phyloP scores from a whole-genome alignment of 345 rosid genomes.

The Alliaria petiolata region DNA sequence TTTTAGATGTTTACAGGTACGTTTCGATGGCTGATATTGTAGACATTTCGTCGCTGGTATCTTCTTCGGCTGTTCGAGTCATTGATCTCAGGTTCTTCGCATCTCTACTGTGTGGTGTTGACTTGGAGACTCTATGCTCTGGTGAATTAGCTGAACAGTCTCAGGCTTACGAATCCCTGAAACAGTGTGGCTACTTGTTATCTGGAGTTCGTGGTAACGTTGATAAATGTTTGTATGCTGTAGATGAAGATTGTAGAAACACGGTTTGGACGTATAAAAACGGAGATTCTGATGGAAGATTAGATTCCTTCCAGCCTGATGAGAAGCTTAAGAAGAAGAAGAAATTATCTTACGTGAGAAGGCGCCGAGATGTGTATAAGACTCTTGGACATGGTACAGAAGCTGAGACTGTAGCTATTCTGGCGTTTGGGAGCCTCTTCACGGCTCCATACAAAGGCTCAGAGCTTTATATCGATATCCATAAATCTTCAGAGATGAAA shows the following conservation, averaged over 20 bases:
- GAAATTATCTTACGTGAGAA: slow-evolving; percentile 60
- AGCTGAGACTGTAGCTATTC: slow-evolving; percentile 56
- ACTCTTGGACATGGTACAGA: slow-evolving; percentile 68
- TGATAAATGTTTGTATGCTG: slow-evolving; percentile 58
- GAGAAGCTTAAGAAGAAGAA: slow-evolving; percentile 79
- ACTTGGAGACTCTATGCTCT: slow-evolving; percentile 45
- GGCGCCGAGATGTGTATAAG: slow-evolving; percentile 57
- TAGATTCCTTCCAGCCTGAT: slow-evolving; percentile 78
- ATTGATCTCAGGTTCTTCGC: slow-evolving; percentile 81
- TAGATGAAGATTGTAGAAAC: slow-evolving; percentile 79
- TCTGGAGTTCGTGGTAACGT: slow-evolving; percentile 67
- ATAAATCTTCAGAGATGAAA: slow-evolving; percentile 42
- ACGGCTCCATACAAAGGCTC: slow-evolving; percentile 83
- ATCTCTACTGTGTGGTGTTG: slow-evolving; percentile 61
- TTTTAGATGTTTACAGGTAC: slow-evolving; percentile 46
- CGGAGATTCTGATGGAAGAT: slow-evolving; percentile 48
- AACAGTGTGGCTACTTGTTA: slow-evolving; percentile 60
- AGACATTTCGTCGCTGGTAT: slow-evolving; percentile 60
- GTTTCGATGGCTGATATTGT: slow-evolving; percentile 79
- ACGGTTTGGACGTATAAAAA: slow-evolving; percentile 75
- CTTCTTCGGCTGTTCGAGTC: slow-evolving; percentile 51
- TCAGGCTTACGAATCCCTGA: slow-evolving; percentile 45
- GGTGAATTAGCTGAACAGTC: slow-evolving; percentile 27
- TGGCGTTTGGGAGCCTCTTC: slow-evolving; percentile 89
- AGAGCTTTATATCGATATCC: slow-evolving; percentile 59